A percentile compares a stretch with the other conserved stretches of the same genome.
phyloP scores from a whole-genome alignment of 2,329 filamentous ascomycete species.

The Tolypocladium ophioglossoides region DNA sequence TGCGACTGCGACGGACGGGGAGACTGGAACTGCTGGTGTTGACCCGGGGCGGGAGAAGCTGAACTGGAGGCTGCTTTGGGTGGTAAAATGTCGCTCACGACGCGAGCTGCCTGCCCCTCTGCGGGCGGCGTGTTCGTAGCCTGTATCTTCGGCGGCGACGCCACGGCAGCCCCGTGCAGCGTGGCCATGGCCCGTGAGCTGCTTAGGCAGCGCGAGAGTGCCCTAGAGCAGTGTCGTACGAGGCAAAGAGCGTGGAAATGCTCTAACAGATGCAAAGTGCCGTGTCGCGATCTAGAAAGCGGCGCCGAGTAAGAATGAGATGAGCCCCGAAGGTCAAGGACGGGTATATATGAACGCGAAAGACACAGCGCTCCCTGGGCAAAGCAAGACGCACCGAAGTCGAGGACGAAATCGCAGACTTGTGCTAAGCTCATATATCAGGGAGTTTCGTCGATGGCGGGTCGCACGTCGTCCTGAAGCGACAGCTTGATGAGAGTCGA shows the following conservation, averaged over 20 bases:
- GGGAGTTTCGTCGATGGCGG: background rate
- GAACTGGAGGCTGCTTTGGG: background rate
- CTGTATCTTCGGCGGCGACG: background rate
- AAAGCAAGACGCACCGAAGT: no score
- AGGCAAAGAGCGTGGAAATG: background rate
- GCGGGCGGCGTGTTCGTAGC: background rate
- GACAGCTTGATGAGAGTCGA: background rate
- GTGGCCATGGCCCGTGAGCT: background rate
- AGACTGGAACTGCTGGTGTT: background rate
- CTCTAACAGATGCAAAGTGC: background rate
- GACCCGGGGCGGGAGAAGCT: background rate
- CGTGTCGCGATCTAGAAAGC: background rate
- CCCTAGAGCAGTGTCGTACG: background rate
- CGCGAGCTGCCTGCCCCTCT: background rate
- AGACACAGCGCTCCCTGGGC: background rate
- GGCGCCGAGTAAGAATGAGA: background rate
- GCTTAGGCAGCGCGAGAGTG: background rate
- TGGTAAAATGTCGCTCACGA: constrained; percentile 13
- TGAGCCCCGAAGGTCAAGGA: background rate
- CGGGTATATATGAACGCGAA: no score
- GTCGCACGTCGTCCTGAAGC: background rate
- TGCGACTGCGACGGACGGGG: background rate
- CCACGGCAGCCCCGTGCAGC: background rate
- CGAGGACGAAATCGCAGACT: background rate
- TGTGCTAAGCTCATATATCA: no score